phyloP scores from a whole-genome alignment of 2,329 filamentous ascomycete genomes.

The Xylariaceae sp. region DNA sequence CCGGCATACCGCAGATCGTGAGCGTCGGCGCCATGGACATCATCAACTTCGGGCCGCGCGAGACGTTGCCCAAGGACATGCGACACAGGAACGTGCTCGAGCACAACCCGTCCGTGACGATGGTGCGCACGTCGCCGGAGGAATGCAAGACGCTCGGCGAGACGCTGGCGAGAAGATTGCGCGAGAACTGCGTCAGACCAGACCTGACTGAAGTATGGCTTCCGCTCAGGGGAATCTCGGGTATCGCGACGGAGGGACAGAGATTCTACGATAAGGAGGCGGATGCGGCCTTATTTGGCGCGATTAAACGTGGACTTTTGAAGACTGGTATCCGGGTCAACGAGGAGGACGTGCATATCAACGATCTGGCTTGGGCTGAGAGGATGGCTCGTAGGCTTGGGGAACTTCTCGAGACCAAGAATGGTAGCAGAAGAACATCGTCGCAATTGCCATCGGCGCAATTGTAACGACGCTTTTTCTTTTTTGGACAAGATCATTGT shows the following conservation, averaged over 20 bases:
- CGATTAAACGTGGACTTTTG: slow-evolving; percentile 44
- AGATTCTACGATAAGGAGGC: slow-evolving; percentile 46
- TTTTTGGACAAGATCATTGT: no score
- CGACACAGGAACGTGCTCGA: slow-evolving; percentile 48
- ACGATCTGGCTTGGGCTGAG: slow-evolving; percentile 37
- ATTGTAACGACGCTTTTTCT: no score
- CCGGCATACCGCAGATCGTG: slow-evolving; percentile 50
- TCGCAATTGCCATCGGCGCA: not conserved
- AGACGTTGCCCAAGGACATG: slow-evolving; percentile 46
- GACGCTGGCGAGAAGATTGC: slow-evolving; percentile 52
- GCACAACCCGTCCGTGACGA: slow-evolving; percentile 61
- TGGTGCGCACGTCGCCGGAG: slow-evolving; percentile 57
- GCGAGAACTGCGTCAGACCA: slow-evolving; percentile 34
- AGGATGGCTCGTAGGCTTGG: slow-evolving; percentile 21
- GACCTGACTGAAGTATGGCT: slow-evolving; percentile 51
- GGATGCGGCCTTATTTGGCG: slow-evolving; percentile 47
- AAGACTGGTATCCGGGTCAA: slow-evolving; percentile 45
- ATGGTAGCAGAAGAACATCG: not conserved
- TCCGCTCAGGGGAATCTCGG: slow-evolving; percentile 56
- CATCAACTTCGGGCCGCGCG: slow-evolving; percentile 28
- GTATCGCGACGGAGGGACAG: slow-evolving; percentile 49
- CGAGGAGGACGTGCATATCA: slow-evolving; percentile 47
- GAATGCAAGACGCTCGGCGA: slow-evolving; percentile 52
- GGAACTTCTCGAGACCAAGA: slow-evolving; percentile 17
- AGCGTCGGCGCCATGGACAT: slow-evolving; percentile 52